Evolutionary conservation across 23 red algal species (phyloP), one percentile per base, ranked within the genome.

Genomic region (Cyanidioschyzon merolae): DNA sequence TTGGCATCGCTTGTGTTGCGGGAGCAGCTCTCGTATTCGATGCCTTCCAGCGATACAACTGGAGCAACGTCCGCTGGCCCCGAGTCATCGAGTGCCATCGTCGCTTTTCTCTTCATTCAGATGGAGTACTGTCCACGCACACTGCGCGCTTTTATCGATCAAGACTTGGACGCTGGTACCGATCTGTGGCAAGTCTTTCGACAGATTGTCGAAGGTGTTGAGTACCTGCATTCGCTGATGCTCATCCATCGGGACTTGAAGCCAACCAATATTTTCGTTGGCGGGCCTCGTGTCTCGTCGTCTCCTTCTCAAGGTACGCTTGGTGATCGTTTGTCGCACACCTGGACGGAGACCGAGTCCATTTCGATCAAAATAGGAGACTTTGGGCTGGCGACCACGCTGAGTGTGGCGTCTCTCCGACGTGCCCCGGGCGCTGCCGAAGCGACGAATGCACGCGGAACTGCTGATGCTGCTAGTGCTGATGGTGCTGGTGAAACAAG

Each of bases 341-440:
- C 12, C 12, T 7, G 34, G 39, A 40, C 30, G 26, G 59, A 39
- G 36, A 85, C 83, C 51, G 75, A 85, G 32, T 68, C 75, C 0
- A 88, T 87, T 24, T 88, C 79, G 35, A 84, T 96, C 57, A 96
- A 96, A 57, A 90, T 96, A 57, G 92, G 86, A n/a, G 92, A 96
- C 80, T 96, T 96, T 83, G 92, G 92, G n/a, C 86, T 96, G 0
- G 87, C 92, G 39, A 71, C 63, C 63, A 71, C 29, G 63, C 2
- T 71, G 16, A 32, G n/a, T 7, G 30, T 71, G 32, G 63, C 63
- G 16, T 71, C 63, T 25, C 30, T 71, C 12, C n/a, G 21, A 7
- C 12, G 63, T 25, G 3, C 21, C 12, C 63, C 12, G 29, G 21
- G n/a, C 7, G 32, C 12, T 3, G 63, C 63, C 7, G 63, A 7